Evolutionary conservation across 495 filamentous ascomycete species (phyloP).

Genomic region (Xylaria nigripes): DNA sequence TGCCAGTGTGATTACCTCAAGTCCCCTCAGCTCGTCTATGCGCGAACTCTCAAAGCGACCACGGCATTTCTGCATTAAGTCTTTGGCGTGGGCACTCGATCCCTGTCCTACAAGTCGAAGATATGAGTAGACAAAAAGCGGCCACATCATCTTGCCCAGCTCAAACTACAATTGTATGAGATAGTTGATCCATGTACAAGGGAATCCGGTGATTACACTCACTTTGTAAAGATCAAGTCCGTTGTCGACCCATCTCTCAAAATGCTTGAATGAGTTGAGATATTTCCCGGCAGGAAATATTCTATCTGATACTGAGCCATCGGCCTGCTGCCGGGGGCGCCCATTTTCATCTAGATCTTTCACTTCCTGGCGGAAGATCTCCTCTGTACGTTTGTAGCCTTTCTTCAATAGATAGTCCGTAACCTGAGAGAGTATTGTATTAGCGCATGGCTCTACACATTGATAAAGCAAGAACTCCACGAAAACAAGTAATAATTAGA

Average conservation of each 20-base stretch:
- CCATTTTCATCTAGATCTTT: conserved; percentile 32
- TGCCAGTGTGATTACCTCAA: conserved; percentile 62
- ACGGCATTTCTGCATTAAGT: conserved; percentile 60
- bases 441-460: not conserved
- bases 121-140: conserved; percentile 88
- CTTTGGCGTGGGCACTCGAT: conserved; percentile 58
- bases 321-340: conserved; percentile 17
- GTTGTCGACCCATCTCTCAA: conserved; percentile 77
- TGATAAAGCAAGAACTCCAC: too few relatives aligned
- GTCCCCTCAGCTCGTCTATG: conserved; percentile 60
- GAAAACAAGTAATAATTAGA: not conserved
- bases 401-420: conserved; percentile 96
- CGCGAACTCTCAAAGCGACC: conserved; percentile 65
- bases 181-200: not conserved
- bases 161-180: conserved; percentile 54
- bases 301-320: conserved; percentile 13
- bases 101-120: conserved; percentile 70
- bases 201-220: conserved; percentile 10
- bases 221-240: conserved; percentile 91
- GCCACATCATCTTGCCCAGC: conserved; percentile 77
- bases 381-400: conserved; percentile 86
- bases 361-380: conserved; percentile 88
- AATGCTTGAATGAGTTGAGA: conserved; percentile 58
- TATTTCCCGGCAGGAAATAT: conserved; percentile 49
- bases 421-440: conserved; percentile 47